phyloP scores from a whole-genome alignment of 345 rosid species.

The Camelina laxa region DNA sequence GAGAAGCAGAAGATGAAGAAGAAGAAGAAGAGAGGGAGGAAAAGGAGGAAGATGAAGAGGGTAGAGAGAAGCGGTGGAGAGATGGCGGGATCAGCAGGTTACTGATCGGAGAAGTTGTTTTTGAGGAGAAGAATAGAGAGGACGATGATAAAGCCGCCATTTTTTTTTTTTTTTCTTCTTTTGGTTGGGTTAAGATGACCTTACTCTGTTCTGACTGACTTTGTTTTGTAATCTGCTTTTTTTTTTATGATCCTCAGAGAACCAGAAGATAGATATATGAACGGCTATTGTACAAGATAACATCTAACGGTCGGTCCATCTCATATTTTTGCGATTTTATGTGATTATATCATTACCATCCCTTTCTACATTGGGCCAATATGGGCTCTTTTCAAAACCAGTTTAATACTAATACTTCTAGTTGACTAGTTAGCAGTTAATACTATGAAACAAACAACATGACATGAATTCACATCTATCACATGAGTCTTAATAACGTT shows the following conservation, averaged over 20 bases:
- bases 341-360: background rate
- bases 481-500: too few species aligned
- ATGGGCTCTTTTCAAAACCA: background rate
- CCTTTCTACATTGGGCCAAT: conserved; percentile 1
- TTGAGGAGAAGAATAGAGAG: conserved; percentile 45
- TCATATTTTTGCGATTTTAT: background rate
- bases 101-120: conserved; percentile 33
- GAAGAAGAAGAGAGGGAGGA: conserved; percentile 42
- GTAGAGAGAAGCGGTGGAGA: conserved; percentile 43
- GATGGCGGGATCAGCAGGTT: conserved; percentile 26
- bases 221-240: background rate
- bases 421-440: too few species aligned
- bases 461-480: too few species aligned
- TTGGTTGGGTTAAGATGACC: background rate
- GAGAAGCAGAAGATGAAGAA: conserved; percentile 44
- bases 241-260: conserved; percentile 18
- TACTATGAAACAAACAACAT: too few species aligned
- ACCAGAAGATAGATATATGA: conserved; percentile 20
- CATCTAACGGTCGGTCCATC: conserved; percentile 35
- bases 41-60: conserved; percentile 37
- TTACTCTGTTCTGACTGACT: background rate
- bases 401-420: background rate
- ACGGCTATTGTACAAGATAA: conserved; percentile 39
- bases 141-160: conserved; percentile 43
- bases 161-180: background rate